Conservation (phyloP, 106 monocot species). For the Acanthochlamys bracteata region DNA sequence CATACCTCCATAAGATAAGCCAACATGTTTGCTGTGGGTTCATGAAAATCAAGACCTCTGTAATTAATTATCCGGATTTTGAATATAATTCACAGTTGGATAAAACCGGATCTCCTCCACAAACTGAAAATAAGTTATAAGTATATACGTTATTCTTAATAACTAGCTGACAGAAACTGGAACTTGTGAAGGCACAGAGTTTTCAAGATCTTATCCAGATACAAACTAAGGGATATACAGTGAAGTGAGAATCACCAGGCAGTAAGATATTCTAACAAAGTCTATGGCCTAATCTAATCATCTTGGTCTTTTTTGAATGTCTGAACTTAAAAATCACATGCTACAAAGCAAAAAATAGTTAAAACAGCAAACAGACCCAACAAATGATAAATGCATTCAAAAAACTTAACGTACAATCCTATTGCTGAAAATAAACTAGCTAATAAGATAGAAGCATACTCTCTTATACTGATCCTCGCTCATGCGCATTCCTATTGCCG, state of each 20-base stretch:
- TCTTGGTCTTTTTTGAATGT: too few species aligned
- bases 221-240: too few species aligned
- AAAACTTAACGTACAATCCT: neutral
- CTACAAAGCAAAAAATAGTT: too few species aligned
- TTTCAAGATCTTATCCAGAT: too few species aligned
- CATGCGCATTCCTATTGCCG: conserved; percentile 79
- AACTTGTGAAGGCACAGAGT: neutral
- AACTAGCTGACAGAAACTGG: neutral
- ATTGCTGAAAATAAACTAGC: neutral
- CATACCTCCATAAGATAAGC: conserved; percentile 82
- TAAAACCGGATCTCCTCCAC: conserved; percentile 99
- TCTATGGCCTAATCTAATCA: too few species aligned
- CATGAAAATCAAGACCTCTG: conserved; percentile 96
- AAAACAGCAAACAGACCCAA: too few species aligned
- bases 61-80: conserved; percentile 92
- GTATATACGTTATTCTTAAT: neutral
- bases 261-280: too few species aligned
- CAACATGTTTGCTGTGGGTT: conserved; percentile 78
- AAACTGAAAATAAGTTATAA: conserved; percentile 50
- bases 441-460: conserved; percentile 32
- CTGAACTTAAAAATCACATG: too few species aligned
- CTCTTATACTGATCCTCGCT: conserved; percentile 90
- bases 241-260: too few species aligned
- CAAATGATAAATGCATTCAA: neutral
- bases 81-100: conserved; percentile 90